Percentiles rank a stretch among this genome's conserved stretches.
phyloP scores from a whole-genome alignment of 1,139 yeast genomes.

The Candida sanyaensis region DNA sequence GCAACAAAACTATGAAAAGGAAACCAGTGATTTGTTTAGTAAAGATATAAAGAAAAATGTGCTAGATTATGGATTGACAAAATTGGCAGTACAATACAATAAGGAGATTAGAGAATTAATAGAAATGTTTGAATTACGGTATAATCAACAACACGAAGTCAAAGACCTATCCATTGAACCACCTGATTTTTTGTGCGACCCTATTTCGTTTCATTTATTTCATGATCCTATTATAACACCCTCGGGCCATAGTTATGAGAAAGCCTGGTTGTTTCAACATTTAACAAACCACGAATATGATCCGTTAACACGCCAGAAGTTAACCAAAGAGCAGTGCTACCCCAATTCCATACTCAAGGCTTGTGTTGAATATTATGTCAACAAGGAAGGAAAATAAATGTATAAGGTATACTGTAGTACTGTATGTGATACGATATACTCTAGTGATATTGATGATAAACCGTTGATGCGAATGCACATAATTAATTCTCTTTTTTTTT shows the following conservation, averaged over 20 bases:
- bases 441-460: not conserved
- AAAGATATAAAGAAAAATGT: constrained; percentile 17
- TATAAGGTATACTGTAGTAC: not conserved
- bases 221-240: constrained; percentile 48
- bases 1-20: constrained; percentile 19
- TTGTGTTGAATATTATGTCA: constrained; percentile 9
- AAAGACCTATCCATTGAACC: constrained; percentile 20
- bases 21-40: constrained; percentile 14
- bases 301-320: constrained; percentile 35
- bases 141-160: constrained; percentile 11
- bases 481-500: not conserved
- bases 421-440: too few species aligned
- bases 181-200: constrained; percentile 48
- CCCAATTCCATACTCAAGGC: constrained; percentile 18
- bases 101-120: constrained; percentile 24
- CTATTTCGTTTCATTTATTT: constrained; percentile 47
- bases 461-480: not conserved
- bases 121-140: constrained; percentile 23
- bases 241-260: constrained; percentile 48
- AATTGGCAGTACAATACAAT: constrained; percentile 20
- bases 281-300: constrained; percentile 37
- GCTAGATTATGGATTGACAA: constrained; percentile 20
- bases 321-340: constrained; percentile 20
- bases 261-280: constrained; percentile 39
- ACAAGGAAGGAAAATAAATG: not conserved